A percentile compares a stretch with the other conserved stretches of the same genome.
These are phyloP conservation scores for Lagerstroemia speciosa DNA, from an alignment of 345 rosid genomes.

Conservation along the genomic window DNA sequence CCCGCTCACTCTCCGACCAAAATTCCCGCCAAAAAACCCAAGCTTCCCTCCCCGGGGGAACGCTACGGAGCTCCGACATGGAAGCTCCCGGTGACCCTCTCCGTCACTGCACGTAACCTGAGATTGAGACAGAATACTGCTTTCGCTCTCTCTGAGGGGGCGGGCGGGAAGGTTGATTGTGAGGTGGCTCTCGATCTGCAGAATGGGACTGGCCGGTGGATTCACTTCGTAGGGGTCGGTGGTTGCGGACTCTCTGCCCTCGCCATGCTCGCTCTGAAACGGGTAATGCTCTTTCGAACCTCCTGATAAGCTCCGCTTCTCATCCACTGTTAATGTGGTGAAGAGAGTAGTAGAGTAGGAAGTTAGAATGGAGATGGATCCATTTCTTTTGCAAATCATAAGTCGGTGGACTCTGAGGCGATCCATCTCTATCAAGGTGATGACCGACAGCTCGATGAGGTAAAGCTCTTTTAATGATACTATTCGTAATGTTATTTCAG, in stretches of 20 bases:
- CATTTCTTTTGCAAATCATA: no score
- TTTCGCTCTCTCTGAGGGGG: not conserved
- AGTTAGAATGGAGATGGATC: no score
- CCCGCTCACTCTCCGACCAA: not conserved
- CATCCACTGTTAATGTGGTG: not conserved
- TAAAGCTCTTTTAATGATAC: not conserved
- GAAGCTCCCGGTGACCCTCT: not conserved
- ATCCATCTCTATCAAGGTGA: not conserved
- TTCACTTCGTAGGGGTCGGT: slow-evolving; percentile 31
- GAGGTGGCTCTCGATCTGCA: not conserved
- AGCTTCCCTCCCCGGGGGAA: not conserved
- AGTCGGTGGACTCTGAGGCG: not conserved
- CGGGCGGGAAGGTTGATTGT: not conserved
- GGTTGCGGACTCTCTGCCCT: slow-evolving; percentile 27
- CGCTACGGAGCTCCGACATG: not conserved
- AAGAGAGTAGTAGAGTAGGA: not conserved
- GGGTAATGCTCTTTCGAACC: slow-evolving; percentile 9
- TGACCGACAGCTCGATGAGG: not conserved
- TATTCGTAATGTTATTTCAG: not conserved
- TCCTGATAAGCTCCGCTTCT: not conserved
- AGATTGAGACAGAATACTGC: not conserved
- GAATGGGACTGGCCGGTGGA: slow-evolving; percentile 13
- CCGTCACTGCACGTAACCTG: not conserved
- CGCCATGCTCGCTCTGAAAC: slow-evolving; percentile 25
- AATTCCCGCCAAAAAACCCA: not conserved